These are phyloP conservation scores for Paramecium tetraurelia DNA, from an alignment of 73 alveolate genomes.

Conservation along the genomic window DNA sequence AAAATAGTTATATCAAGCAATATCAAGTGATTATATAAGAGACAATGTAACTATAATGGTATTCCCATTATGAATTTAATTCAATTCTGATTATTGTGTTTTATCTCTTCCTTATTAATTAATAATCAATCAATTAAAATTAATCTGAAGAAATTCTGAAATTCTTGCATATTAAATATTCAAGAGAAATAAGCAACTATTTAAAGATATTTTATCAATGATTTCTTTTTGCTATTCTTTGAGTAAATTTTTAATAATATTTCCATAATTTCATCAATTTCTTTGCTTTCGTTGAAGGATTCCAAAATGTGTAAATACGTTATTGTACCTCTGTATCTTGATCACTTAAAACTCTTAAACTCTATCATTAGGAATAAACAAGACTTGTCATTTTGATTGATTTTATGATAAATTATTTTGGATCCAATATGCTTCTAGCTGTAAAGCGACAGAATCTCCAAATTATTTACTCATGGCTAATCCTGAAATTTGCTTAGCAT, in stretches of 20 bases:
- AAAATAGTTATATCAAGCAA: conserved; percentile 1
- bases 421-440: conserved; percentile 89
- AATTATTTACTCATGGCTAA: conserved; percentile 94
- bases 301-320: conserved; percentile 38
- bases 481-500: conserved; percentile 87
- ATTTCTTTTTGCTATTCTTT: conserved; percentile 79
- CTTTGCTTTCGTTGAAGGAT: neutral
- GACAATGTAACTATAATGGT: conserved; percentile 36
- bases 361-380: too few species aligned
- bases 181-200: neutral
- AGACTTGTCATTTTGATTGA: too few species aligned
- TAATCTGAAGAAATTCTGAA: neutral
- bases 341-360: conserved; percentile 58
- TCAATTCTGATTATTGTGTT: neutral
- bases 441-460: conserved; percentile 90
- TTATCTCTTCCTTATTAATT: neutral
- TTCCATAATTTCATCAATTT: conserved; percentile 52
- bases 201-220: too few species aligned
- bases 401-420: conserved; percentile 55
- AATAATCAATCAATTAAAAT: neutral
- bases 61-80: conserved; percentile 13
- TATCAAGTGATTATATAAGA: neutral
- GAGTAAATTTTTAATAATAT: conserved; percentile 68
- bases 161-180: neutral
- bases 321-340: conserved; percentile 77